Percentiles rank a stretch among this genome's conserved stretches.
Conservation (phyloP, 306 rosid genomes). For the Begonia peltatifolia region DNA sequence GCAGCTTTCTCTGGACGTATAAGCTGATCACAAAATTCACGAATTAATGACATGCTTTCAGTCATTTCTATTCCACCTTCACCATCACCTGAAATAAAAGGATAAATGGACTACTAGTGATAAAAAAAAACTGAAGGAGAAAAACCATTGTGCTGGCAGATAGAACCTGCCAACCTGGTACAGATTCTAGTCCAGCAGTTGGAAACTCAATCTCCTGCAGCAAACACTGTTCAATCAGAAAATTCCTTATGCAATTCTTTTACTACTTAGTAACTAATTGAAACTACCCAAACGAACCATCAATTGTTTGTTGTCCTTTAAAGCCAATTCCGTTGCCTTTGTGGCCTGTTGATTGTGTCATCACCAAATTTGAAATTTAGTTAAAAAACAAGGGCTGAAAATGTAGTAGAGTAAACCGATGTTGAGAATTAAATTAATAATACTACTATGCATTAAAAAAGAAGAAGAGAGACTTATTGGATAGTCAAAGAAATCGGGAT, state of each 20-base stretch:
- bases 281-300: conserved; percentile 50
- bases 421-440: background rate
- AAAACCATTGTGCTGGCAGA: conserved; percentile 2
- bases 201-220: conserved; percentile 96
- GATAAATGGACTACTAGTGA: conserved; percentile 8
- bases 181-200: conserved; percentile 81
- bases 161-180: conserved; percentile 52
- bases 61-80: conserved; percentile 99
- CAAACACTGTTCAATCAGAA: conserved; percentile 21
- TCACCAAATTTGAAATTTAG: conserved; percentile 11
- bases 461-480: background rate
- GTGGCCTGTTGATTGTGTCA: conserved; percentile 40
- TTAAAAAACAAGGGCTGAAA: conserved; percentile 5
- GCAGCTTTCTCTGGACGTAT: conserved; percentile 45
- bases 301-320: conserved; percentile 56
- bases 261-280: conserved; percentile 7
- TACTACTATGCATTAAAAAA: background rate
- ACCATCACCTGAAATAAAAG: conserved; percentile 62
- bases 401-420: background rate
- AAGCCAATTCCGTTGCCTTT: conserved; percentile 61
- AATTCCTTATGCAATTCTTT: conserved; percentile 9
- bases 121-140: background rate
- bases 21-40: conserved; percentile 54
- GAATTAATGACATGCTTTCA: conserved; percentile 79
- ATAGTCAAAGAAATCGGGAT: background rate